A percentile compares a stretch with the other conserved stretches of the same genome.
Conservation (phyloP, 2,329 filamentous ascomycete genomes). For the Coleophoma crateriformis region DNA sequence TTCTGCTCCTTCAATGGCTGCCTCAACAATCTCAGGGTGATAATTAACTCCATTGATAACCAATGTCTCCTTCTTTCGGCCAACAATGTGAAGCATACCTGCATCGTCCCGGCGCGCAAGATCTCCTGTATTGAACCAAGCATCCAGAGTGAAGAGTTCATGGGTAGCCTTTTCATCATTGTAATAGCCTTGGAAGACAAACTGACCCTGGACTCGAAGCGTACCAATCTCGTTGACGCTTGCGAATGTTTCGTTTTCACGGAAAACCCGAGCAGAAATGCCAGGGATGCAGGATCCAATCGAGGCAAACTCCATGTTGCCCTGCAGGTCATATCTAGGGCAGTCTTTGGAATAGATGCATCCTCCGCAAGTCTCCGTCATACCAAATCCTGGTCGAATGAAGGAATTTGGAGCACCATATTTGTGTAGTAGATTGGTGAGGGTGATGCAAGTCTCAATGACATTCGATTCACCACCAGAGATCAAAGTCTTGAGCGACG, state of each 20-base stretch:
- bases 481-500: constrained; percentile 24
- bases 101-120: constrained; percentile 26
- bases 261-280: constrained; percentile 32
- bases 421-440: constrained; percentile 22
- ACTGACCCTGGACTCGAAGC: constrained; percentile 34
- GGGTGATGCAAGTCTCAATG: constrained; percentile 24
- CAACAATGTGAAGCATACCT: constrained; percentile 30
- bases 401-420: constrained; percentile 28
- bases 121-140: constrained; percentile 39
- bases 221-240: constrained; percentile 26
- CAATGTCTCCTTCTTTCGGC: constrained; percentile 36
- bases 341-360: constrained; percentile 36
- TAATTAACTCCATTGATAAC: constrained; percentile 43
- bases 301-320: constrained; percentile 26
- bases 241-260: constrained; percentile 4
- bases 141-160: constrained; percentile 46
- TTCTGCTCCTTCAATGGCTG: constrained; percentile 28
- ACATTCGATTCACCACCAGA: constrained; percentile 43
- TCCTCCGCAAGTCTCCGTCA: constrained; percentile 49
- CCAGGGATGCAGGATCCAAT: constrained; percentile 33
- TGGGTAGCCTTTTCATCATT: constrained; percentile 42
- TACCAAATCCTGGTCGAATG: constrained; percentile 38
- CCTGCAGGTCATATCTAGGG: constrained; percentile 32
- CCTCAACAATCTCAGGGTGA: constrained; percentile 30
- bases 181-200: constrained; percentile 51